Base-by-base conservation (phyloP, 352 stramenopile genomes). In the Pythium rishiriense region DNA sequence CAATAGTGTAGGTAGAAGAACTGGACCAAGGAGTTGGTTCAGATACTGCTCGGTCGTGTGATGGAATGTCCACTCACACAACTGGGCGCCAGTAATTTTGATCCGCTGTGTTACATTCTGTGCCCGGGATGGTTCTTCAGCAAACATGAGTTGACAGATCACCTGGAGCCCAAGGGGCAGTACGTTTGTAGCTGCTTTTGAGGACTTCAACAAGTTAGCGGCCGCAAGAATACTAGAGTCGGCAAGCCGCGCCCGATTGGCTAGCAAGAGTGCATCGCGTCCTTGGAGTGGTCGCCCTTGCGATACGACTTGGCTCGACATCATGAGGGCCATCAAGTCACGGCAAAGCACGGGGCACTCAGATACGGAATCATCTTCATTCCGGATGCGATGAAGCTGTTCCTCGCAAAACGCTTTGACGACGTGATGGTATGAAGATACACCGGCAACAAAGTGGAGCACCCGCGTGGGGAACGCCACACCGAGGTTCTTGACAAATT, bases 71-170 rank as follows among this genome's bases (percentile, higher is more conserved):
- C 81, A 90, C 29, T 84, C 64, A 28, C 76, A 88, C 47, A 92
- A 43, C 9, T 77, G 57, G 8, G 88, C 69, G 11, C 76, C 87
- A 4, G 72, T 75, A n/a, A 93, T 47, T 43, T 85, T 83, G 47
- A 94, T 81, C 35, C 83, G 83, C 57, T 79, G 83, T 0, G 69
- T 57, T 28, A 93, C 69, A 50, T 78, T 84, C 28, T 62, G 69
- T 6, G 82, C 75, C 12, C 84, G 74, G 1, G 54, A 73, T 4
- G 73, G 24, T 37, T 89, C 80, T 4, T 68, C 61, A n/a, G 76
- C 85, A 62, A 88, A 92, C 79, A 94, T 85, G 19, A 91, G 69
- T 43, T 91, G 80, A 47, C 83, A 94, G 17, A 94, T 67, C 25
- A 92, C 48, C 58, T 92, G 83, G 22, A 94, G 53, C 62, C 91